Percentiles rank a stretch among this genome's conserved stretches.
Evolutionary conservation across 768 basidiomycete species (phyloP).

Genomic region (Panaeolus cyanescens): DNA sequence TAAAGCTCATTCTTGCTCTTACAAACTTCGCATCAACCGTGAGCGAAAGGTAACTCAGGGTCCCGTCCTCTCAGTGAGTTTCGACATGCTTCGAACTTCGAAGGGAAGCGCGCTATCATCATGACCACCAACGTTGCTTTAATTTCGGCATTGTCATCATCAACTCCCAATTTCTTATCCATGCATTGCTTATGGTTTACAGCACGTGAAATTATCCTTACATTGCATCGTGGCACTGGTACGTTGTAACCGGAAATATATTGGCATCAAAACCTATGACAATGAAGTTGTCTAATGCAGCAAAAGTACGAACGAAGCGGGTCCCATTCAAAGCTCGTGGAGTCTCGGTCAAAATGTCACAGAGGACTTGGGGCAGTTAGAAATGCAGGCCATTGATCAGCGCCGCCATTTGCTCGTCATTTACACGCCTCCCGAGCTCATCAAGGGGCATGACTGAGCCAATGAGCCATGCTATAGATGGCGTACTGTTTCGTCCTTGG

Average conservation of each 20-base stretch:
- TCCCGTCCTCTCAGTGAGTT: background rate
- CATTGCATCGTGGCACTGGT: background rate
- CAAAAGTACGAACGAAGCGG: background rate
- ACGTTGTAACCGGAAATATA: background rate
- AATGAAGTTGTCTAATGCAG: background rate
- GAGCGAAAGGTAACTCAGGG: background rate
- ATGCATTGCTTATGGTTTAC: background rate
- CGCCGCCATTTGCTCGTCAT: constrained; percentile 31
- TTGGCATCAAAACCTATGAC: background rate
- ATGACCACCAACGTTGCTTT: constrained; percentile 10
- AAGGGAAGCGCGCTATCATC: background rate
- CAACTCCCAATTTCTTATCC: too few relatives aligned
- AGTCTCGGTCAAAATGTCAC: background rate
- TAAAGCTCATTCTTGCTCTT: background rate
- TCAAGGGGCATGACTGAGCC: constrained; percentile 47
- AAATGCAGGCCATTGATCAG: constrained; percentile 32
- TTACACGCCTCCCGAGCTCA: constrained; percentile 26
- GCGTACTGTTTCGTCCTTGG: constrained; percentile 29
- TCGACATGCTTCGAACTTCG: background rate
- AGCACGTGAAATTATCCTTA: background rate
- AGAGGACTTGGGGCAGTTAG: constrained; percentile 10
- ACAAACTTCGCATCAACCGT: background rate
- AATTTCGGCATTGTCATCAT: constrained; percentile 14
- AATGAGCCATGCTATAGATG: constrained; percentile 42
- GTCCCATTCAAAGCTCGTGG: background rate